Conservation (phyloP, 164 flowering plant species). For the Piper betle region DNA sequence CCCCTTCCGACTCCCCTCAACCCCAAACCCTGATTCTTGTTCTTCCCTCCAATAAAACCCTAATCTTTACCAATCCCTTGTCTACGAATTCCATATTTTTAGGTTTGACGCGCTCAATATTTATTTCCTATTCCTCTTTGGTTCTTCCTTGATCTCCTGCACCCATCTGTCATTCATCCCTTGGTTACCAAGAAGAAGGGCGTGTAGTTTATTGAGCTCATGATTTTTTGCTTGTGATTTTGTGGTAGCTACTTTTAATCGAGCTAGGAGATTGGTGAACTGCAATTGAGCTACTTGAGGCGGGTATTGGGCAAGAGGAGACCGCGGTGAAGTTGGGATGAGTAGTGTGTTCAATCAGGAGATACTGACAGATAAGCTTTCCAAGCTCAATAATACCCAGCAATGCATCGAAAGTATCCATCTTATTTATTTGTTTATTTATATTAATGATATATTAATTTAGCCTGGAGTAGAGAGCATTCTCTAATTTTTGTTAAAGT, state of each 20-base stretch:
- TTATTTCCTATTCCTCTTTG: too few species aligned
- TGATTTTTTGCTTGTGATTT: background rate
- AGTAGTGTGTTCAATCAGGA: conserved; percentile 78
- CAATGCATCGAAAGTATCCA: conserved; percentile 98
- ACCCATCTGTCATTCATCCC: too few species aligned
- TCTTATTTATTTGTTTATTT: conserved; percentile 4
- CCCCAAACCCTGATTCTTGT: too few species aligned
- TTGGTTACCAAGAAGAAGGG: too few species aligned
- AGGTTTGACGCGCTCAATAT: too few species aligned
- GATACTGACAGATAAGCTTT: conserved; percentile 87
- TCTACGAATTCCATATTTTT: too few species aligned
- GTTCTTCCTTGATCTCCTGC: too few species aligned
- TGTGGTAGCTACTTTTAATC: background rate
- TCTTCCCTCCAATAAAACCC: too few species aligned
- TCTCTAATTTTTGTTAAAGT: background rate
- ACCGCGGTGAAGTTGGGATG: conserved; percentile 32
- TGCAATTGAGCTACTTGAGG: background rate
- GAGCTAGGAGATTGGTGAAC: background rate
- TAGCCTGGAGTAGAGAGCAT: background rate
- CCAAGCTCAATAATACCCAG: conserved; percentile 91
- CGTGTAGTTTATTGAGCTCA: too few species aligned
- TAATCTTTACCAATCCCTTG: too few species aligned
- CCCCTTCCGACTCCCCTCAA: too few species aligned
- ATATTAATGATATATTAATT: background rate
- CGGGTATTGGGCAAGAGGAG: background rate